These are phyloP conservation scores for Nakataea oryzae DNA, from an alignment of 2,329 filamentous ascomycete genomes.

Conservation along the genomic window DNA sequence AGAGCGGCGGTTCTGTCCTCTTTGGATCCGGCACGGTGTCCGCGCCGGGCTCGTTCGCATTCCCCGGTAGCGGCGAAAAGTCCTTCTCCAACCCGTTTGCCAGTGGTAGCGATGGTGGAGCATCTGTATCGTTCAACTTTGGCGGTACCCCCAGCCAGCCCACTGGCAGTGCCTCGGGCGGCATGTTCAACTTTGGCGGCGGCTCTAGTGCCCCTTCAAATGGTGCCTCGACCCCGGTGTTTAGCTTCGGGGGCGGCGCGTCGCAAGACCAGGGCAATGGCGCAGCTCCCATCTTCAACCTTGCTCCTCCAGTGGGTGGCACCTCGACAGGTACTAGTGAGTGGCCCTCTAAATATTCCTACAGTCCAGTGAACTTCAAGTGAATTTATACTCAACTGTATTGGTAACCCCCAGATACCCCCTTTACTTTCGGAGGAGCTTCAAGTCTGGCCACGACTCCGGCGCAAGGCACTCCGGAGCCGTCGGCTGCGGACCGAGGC, in stretches of 20 bases:
- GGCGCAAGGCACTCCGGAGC: conserved; percentile 47
- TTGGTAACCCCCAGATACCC: conserved; percentile 33
- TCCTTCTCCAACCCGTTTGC: conserved; percentile 29
- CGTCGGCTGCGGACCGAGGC: conserved; percentile 29
- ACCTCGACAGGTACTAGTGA: conserved; percentile 31
- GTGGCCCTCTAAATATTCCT: conserved; percentile 10
- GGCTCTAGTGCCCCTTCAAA: conserved; percentile 3
- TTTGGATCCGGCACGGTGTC: conserved; percentile 7
- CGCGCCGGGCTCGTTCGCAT: conserved; percentile 25
- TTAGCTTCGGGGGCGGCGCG: conserved; percentile 26
- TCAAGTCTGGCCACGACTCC: conserved; percentile 52
- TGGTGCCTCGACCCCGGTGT: conserved; percentile 16
- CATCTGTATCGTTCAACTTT: conserved; percentile 24
- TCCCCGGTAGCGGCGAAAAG: conserved; percentile 18
- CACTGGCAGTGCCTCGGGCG: conserved; percentile 3
- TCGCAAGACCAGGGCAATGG: conserved; percentile 16
- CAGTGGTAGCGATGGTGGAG: conserved; percentile 10
- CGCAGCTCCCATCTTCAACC: conserved; percentile 18
- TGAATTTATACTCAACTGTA: conserved; percentile 3
- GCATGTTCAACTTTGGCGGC: conserved; percentile 26
- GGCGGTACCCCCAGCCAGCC: conserved; percentile 15
- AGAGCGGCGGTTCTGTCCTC: conserved; percentile 1
- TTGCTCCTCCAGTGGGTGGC: conserved; percentile 20
- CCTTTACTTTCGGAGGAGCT: conserved; percentile 45
- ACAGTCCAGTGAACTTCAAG: neutral